Conservation (phyloP, 164 flowering plant species). For the Aristolochia fimbriata region DNA sequence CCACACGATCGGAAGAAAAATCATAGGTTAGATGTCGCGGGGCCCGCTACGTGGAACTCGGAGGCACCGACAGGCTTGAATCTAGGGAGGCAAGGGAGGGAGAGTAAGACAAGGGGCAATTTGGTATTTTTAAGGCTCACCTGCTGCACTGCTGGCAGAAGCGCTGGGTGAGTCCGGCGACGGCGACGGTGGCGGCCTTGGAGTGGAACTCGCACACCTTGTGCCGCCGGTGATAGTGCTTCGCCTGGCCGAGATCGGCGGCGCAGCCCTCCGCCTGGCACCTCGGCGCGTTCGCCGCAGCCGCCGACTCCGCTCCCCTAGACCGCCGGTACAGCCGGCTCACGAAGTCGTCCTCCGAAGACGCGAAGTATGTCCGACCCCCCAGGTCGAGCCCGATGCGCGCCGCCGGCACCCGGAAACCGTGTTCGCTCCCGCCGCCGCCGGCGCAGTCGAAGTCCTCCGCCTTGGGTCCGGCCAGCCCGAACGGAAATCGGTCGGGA, state of each 20-base stretch:
- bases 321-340: conserved; percentile 11
- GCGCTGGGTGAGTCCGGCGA: conserved; percentile 50
- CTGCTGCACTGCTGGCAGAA: conserved; percentile 88
- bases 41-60: too few species aligned
- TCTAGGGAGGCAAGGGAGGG: too few species aligned
- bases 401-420: too few species aligned
- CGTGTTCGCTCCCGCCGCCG: too few species aligned
- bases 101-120: too few species aligned
- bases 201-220: conserved; percentile 78
- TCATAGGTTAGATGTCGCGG: too few species aligned
- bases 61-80: too few species aligned
- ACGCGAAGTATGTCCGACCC: conserved; percentile 48
- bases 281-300: conserved; percentile 24
- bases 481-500: neutral
- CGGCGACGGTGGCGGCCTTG: conserved; percentile 57
- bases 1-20: too few species aligned
- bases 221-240: conserved; percentile 67
- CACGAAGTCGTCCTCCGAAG: conserved; percentile 16
- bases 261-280: conserved; percentile 76
- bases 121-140: conserved; percentile 13
- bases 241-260: conserved; percentile 37
- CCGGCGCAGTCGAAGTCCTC: too few species aligned
- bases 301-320: conserved; percentile 8
- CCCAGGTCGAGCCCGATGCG: conserved; percentile 44
- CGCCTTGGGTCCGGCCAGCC: too few species aligned